These are phyloP conservation scores for Brachypodium distachyon DNA, from an alignment of 202 grass and related monocot species.

Conservation along the genomic window DNA sequence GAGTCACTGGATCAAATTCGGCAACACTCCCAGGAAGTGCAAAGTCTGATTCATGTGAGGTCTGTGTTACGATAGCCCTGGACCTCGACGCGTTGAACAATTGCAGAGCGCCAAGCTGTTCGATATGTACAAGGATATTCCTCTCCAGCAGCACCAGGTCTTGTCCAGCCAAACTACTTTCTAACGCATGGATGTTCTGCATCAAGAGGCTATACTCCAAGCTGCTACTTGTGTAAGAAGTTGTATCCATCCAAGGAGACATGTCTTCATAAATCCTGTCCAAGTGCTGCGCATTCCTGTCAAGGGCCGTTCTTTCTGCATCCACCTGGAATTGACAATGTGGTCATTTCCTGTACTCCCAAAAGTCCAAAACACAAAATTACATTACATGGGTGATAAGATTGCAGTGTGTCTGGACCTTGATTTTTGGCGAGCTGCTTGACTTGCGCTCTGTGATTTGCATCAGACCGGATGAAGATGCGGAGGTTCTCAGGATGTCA, in stretches of 20 bases:
- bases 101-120: slow-evolving; percentile 56
- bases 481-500: background rate
- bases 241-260: slow-evolving; percentile 14
- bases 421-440: background rate
- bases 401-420: background rate
- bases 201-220: slow-evolving; percentile 51
- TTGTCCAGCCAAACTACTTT: slow-evolving; percentile 48
- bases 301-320: slow-evolving; percentile 20
- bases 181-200: slow-evolving; percentile 54
- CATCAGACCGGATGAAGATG: slow-evolving; percentile 11
- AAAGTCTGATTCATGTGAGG: slow-evolving; percentile 18
- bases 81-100: slow-evolving; percentile 36
- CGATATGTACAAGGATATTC: slow-evolving; percentile 50
- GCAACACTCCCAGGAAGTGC: slow-evolving; percentile 5
- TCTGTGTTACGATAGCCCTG: slow-evolving; percentile 1
- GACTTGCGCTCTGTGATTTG: slow-evolving; percentile 28
- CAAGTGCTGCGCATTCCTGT: slow-evolving; percentile 5
- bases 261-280: slow-evolving; percentile 15
- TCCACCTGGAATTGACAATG: slow-evolving; percentile 29
- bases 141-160: slow-evolving; percentile 44
- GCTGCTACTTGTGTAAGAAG: background rate
- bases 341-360: background rate
- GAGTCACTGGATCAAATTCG: background rate
- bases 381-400: background rate
- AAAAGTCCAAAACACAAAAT: background rate